Conservation (phyloP, 2,329 filamentous ascomycete genomes). For the Thermomyces lanuginosus region DNA sequence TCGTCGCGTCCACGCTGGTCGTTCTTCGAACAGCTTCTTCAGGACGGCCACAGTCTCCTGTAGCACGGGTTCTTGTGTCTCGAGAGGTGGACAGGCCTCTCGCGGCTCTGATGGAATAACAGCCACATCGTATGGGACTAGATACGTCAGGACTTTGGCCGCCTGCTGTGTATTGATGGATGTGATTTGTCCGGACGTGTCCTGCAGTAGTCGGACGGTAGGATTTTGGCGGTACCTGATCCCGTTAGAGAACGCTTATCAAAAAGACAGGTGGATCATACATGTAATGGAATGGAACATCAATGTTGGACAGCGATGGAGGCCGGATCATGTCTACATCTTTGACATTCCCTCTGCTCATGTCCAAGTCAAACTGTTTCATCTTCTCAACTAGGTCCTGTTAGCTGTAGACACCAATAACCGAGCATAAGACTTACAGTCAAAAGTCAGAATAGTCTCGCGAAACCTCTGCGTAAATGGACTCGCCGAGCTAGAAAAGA, state of each 20-base stretch:
- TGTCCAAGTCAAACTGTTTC: slow-evolving; percentile 50
- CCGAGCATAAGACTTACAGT: slow-evolving; percentile 36
- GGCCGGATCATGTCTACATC: slow-evolving; percentile 62
- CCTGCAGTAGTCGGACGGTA: slow-evolving; percentile 47
- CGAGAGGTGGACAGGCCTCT: slow-evolving; percentile 36
- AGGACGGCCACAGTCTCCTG: slow-evolving; percentile 49
- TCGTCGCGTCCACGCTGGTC: slow-evolving; percentile 76
- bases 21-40: slow-evolving; percentile 47
- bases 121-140: slow-evolving; percentile 45
- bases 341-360: slow-evolving; percentile 41
- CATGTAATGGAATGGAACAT: slow-evolving; percentile 52
- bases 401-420: neutral
- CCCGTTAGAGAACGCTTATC: slow-evolving; percentile 3
- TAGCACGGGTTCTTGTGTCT: slow-evolving; percentile 39
- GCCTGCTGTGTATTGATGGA: slow-evolving; percentile 40
- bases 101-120: slow-evolving; percentile 45
- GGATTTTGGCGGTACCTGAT: slow-evolving; percentile 73
- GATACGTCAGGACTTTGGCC: slow-evolving; percentile 43
- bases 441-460: slow-evolving; percentile 53
- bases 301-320: slow-evolving; percentile 58
- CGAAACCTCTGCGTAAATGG: slow-evolving; percentile 55
- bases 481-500: slow-evolving; percentile 54
- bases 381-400: slow-evolving; percentile 35
- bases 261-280: slow-evolving; percentile 10
- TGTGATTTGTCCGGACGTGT: slow-evolving; percentile 43